Conservation (phyloP, 495 filamentous ascomycete genomes). For the Filosporella fistucella region DNA sequence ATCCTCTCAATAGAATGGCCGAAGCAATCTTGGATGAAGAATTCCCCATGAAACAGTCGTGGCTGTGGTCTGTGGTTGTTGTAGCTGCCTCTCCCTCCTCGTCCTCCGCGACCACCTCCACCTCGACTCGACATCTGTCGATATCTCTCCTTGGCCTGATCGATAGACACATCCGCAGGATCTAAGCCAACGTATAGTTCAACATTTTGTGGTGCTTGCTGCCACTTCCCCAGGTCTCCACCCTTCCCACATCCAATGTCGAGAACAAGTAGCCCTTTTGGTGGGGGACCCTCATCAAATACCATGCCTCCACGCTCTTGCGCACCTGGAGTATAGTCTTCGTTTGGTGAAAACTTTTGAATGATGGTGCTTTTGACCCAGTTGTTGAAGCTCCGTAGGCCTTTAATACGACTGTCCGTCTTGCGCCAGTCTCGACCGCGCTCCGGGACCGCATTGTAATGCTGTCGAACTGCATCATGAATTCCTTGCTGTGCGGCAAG, state of each 20-base stretch:
- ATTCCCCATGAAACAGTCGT: conserved; percentile 73
- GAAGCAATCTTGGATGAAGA: conserved; percentile 86
- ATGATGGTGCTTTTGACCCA: conserved; percentile 97
- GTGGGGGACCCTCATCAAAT: conserved; percentile 26
- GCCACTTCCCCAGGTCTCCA: conserved; percentile 93
- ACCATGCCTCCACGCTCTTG: conserved; percentile 47
- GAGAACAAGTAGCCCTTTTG: conserved; percentile 67
- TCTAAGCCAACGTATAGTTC: conserved; percentile 90
- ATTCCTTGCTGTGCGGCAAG: conserved; percentile 45
- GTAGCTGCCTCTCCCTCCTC: conserved; percentile 41
- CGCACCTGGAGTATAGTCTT: conserved; percentile 55
- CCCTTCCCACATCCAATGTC: conserved; percentile 97
- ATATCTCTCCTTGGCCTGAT: conserved; percentile 84
- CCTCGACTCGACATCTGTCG: conserved; percentile 59
- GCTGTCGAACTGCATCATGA: conserved; percentile 80
- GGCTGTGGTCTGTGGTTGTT: conserved; percentile 32
- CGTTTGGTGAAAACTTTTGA: conserved; percentile 89
- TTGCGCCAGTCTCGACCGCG: conserved; percentile 92
- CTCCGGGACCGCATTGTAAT: conserved; percentile 95
- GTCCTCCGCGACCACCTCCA: conserved; percentile 46
- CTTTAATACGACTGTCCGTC: conserved; percentile 90
- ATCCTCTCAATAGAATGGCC: conserved; percentile 74
- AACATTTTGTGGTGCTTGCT: conserved; percentile 77
- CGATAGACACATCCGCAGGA: conserved; percentile 84
- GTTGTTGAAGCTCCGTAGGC: conserved; percentile 91